phyloP scores from a whole-genome alignment of 441 rosid species.

The Adansonia madagascariensis region DNA sequence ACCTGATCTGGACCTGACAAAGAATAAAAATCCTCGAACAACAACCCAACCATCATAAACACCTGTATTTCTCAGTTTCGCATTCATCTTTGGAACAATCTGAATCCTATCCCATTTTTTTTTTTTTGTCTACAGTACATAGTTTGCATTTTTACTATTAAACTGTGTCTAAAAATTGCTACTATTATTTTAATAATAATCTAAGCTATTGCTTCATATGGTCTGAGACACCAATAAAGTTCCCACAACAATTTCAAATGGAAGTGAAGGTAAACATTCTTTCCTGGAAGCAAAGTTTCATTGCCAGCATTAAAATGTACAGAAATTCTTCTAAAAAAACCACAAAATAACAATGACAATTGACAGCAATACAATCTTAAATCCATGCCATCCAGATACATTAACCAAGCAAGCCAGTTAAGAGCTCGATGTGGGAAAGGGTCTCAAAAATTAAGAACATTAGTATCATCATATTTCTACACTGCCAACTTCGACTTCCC shows the following conservation, averaged over 20 bases:
- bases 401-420: conserved; percentile 14
- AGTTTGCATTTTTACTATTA: too few species aligned
- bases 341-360: not conserved
- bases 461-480: conserved; percentile 19
- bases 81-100: too few species aligned
- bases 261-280: not conserved
- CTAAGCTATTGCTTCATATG: not conserved
- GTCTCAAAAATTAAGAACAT: not conserved
- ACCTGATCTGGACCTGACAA: too few species aligned
- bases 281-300: conserved; percentile 9
- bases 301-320: conserved; percentile 21
- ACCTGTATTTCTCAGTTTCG: too few species aligned
- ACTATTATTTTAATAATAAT: not conserved
- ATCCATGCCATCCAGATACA: conserved; percentile 23
- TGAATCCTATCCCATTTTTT: too few species aligned
- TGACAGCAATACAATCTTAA: not conserved
- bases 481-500: not conserved
- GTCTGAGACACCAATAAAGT: not conserved
- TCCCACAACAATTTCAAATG: not conserved
- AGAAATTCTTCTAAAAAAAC: not conserved
- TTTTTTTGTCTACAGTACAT: too few species aligned
- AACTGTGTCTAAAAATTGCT: not conserved
- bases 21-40: too few species aligned
- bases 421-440: not conserved
- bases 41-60: too few species aligned